Base-by-base conservation (phyloP, 305 asterid genomes). In the Euphrasia arctica region DNA sequence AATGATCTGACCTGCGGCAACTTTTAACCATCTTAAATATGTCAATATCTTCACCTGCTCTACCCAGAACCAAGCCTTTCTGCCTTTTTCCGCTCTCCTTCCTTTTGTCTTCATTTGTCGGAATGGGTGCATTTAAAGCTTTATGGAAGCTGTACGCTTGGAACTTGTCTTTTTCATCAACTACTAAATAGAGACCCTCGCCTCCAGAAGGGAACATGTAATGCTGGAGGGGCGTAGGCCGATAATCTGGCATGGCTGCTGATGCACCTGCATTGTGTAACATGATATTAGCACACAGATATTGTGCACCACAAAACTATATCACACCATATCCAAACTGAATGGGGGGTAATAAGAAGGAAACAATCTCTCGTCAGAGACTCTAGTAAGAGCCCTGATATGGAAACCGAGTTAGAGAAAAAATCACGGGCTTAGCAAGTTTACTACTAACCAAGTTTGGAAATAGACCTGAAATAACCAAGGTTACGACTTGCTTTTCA, bases 181-280 rank as follows among this genome's bases (percentile, higher is more conserved):
- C 96, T 41, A 75, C 99, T 66, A 90, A 78, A 81, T 93, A 93
- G 64, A 93, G 83, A 68, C 99, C 99, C 68, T 86, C 90, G 52
- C 96, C 95, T 58, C 99, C 99, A 65, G 89, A 79, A 63, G 99
- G 99, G 77, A 93, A 93, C 58, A 93, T 64, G 67, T 88, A 86
- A 78, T 93, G 99, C 80, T 90, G 99, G 73, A 93, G 97, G 9
- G 99, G 99, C 57, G 99, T 93, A 36, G 99, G 99, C 74, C 99
- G 78, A 68, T 88, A 93, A 79, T 93, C 97, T 5, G 99, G 66
- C 99, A 93, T 58, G 99, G 99, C 74, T 90, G 97, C 77, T 77
- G 92, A 74, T 90, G 97, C 63, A 93, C 96, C 97, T 93, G 87
- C 75, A 84, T 62, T 72, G 47, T 48, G 70, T 65, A 54, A 70